Percentiles rank a stretch among this genome's conserved stretches.
phyloP scores from a whole-genome alignment of 2,329 filamentous ascomycete species.

The Periconia digitata region DNA sequence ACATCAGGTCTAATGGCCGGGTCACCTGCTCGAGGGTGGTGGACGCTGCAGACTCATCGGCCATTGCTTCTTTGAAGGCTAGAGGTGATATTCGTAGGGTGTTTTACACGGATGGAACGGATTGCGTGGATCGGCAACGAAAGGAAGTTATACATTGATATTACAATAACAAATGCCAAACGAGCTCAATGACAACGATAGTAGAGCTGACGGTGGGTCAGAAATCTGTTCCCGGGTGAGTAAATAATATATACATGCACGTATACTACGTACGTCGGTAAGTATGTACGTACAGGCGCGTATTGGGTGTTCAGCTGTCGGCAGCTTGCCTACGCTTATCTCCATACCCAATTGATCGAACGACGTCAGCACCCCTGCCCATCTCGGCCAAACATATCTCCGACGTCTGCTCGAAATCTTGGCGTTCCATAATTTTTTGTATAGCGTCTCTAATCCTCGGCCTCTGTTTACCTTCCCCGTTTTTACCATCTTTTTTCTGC shows the following conservation, averaged over 20 bases:
- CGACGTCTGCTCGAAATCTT: conserved; percentile 21
- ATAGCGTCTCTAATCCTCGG: conserved; percentile 2
- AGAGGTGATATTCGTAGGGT: not conserved
- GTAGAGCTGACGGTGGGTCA: not conserved
- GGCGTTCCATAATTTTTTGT: conserved; percentile 29
- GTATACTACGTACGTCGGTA: not conserved
- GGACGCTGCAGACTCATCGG: conserved; percentile 28
- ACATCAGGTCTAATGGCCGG: conserved; percentile 47
- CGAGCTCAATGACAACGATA: not conserved
- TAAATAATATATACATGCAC: not conserved
- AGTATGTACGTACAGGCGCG: not conserved
- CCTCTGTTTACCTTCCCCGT: not conserved
- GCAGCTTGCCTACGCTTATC: not conserved
- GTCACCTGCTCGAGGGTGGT: conserved; percentile 43
- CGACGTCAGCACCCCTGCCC: conserved; percentile 13
- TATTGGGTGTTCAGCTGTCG: not conserved
- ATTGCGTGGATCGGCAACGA: too few relatives aligned
- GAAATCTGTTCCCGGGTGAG: not conserved
- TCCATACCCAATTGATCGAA: not conserved
- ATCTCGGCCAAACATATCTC: conserved; percentile 10
- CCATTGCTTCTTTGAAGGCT: conserved; percentile 27
- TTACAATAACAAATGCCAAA: conserved; percentile 21
- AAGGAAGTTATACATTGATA: conserved; percentile 17
- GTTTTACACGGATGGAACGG: too few relatives aligned
- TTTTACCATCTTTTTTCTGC: not conserved